Evolutionary conservation across 495 filamentous ascomycete genomes (phyloP).

Genomic region (Aspergillus affinis): DNA sequence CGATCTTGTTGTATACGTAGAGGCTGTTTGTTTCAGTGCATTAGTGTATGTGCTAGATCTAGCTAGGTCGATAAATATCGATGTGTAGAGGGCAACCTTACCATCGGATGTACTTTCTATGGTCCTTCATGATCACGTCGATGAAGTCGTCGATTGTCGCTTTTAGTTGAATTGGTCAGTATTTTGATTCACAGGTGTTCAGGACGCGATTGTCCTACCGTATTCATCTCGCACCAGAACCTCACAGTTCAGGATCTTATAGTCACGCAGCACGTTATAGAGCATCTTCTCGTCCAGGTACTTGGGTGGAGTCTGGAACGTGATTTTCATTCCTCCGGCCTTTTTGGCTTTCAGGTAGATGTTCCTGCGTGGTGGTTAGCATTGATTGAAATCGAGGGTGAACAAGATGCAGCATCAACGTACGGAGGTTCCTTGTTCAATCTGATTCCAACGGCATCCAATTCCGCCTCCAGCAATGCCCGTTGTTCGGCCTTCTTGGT

Average conservation of each 20-base stretch:
- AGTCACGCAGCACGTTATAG: slow-evolving; percentile 93
- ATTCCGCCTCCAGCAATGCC: slow-evolving; percentile 82
- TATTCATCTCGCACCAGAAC: slow-evolving; percentile 93
- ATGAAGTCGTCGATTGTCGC: slow-evolving; percentile 98
- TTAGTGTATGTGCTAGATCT: slow-evolving; percentile 8
- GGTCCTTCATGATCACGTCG: slow-evolving; percentile 98
- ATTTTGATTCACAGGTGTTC: slow-evolving; percentile 8
- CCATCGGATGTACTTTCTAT: slow-evolving; percentile 95
- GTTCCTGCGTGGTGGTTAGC: slow-evolving; percentile 58
- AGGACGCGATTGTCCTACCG: slow-evolving; percentile 40
- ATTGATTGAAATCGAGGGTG: not conserved
- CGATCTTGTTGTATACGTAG: slow-evolving; percentile 99
- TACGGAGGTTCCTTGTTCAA: slow-evolving; percentile 92
- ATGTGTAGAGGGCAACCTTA: slow-evolving; percentile 22
- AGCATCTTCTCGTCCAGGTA: slow-evolving; percentile 95
- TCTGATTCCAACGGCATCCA: slow-evolving; percentile 95
- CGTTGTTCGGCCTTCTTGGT: slow-evolving; percentile 96
- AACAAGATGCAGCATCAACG: slow-evolving; percentile 22
- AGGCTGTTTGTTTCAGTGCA: slow-evolving; percentile 51
- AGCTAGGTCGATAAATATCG: not conserved
- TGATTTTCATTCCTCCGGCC: slow-evolving; percentile 98
- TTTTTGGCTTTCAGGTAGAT: slow-evolving; percentile 99
- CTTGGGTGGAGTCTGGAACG: slow-evolving; percentile 86
- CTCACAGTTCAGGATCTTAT: slow-evolving; percentile 98
- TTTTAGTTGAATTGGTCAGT: slow-evolving; percentile 21